Base-by-base conservation (phyloP, 1,139 yeast genomes). In the Debaryomyces nepalensis region DNA sequence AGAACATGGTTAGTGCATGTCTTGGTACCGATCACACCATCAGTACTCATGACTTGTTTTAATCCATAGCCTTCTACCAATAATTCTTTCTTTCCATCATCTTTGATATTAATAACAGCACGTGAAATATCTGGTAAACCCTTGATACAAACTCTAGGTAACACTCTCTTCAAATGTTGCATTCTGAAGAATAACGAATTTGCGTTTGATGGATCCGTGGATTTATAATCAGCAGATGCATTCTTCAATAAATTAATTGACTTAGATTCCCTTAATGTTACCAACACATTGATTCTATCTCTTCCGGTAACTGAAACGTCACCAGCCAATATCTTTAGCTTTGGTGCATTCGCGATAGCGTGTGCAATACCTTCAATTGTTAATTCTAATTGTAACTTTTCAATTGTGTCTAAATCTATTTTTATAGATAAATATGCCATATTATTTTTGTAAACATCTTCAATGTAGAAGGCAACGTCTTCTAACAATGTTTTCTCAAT, bases 11-110 rank as follows among this genome's bases (percentile, higher is more conserved):
- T 95, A 10, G 99, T 91, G 44, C 77, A 74, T 1, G 99, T 93
- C 63, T 82, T 83, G 26, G 85, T 74, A 9, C 99, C 97, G 32
- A 93, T 74, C 37, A 95, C 90, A 70, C 99, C 99, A 60, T 93
- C 98, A 1, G 98, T 93, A 50, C 91, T 84, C 98, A 95, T 93
- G 44, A 95, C 99, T 42, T 89, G 90, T 60, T 90, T 87, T 54
- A 95, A 72, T 18, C 99, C 99, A 59, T 95, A 93, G 18, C 99
- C 99, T 77, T 95, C 99, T 39, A 93, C 98, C 57, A 95, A 77
- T 50, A 95, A 72, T 66, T 93, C 98, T 59, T 86, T 86, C 67
- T 88, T 88, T 57, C 83, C 82, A 58, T 90, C 91, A 59, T 87
- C 95, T 48, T 82, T 79, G 54, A 93, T 93, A 63, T 93, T 93